Percentiles rank a stretch among this genome's conserved stretches.
Evolutionary conservation across 352 stramenopile species (phyloP).

Genomic region (Pythium plurisporium): DNA sequence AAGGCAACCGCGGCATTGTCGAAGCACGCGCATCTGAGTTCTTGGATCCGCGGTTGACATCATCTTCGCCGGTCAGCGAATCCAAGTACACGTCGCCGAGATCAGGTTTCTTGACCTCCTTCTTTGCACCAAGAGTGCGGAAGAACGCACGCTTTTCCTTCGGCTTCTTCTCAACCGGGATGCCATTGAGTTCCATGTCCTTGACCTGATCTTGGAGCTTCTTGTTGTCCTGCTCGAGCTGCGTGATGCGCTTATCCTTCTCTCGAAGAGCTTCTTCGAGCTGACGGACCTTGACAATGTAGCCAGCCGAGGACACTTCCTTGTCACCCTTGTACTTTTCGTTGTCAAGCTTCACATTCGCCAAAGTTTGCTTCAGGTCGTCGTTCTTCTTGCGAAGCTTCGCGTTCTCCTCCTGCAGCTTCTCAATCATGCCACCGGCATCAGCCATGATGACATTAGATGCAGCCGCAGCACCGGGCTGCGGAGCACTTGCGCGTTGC

Average conservation of each 20-base stretch:
- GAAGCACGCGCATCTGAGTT: slow-evolving; percentile 53
- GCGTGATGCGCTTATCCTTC: slow-evolving; percentile 81
- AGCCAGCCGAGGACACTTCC: slow-evolving; percentile 64
- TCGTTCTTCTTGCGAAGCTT: slow-evolving; percentile 78
- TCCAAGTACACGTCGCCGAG: slow-evolving; percentile 27
- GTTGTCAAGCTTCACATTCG: slow-evolving; percentile 58
- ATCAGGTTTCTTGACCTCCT: slow-evolving; percentile 31
- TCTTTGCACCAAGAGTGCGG: slow-evolving; percentile 72
- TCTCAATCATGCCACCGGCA: slow-evolving; percentile 74
- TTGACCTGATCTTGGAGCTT: slow-evolving; percentile 62
- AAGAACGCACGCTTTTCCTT: slow-evolving; percentile 55
- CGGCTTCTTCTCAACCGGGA: slow-evolving; percentile 29
- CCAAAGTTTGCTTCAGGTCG: slow-evolving; percentile 44
- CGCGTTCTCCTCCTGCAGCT: slow-evolving; percentile 67
- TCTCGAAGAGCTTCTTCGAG: slow-evolving; percentile 70
- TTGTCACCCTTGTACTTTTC: slow-evolving; percentile 79
- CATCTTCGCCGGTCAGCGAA: slow-evolving; percentile 20
- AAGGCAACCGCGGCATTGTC: slow-evolving; percentile 62
- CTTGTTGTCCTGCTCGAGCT: slow-evolving; percentile 58
- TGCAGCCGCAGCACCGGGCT: slow-evolving; percentile 47
- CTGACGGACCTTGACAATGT: slow-evolving; percentile 78
- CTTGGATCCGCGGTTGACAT: slow-evolving; percentile 46
- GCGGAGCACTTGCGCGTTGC: neutral
- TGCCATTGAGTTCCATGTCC: slow-evolving; percentile 4
- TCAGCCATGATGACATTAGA: slow-evolving; percentile 83